Base-by-base conservation (phyloP, 306 rosid genomes). In the Spatholobus suberectus region DNA sequence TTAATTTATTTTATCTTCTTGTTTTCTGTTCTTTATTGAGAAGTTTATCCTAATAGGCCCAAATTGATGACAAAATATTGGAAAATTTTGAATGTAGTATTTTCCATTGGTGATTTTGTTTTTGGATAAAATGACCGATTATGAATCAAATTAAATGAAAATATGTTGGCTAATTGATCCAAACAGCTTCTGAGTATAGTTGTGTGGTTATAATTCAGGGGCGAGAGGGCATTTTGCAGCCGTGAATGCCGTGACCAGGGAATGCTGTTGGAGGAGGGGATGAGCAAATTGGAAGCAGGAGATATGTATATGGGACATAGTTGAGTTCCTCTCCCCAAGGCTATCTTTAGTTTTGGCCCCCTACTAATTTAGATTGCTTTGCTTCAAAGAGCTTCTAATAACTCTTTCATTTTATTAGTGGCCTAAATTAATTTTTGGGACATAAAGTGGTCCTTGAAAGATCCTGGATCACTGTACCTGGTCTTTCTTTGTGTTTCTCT, bases 211-310 rank as follows among this genome's bases (percentile, higher is more conserved):
- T 54, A 24, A 71, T 84, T 73, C 88, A 93, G 96, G 79, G 97
- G 94, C 13, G 96, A 93, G 62, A 86, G 78, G 77, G 97, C 94
- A 15, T 93, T 90, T 75, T 93, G 97, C 88, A 93, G 97, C 85
- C 70, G 73, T 54, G 91, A 91, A 27, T 93, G 97, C 83, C 90
- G 94, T 6, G 63, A 74, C 69, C 76, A 85, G 77, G 93, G 83
- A 75, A 91, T 93, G 82, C 8, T 86, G 72, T 23, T 89, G 73
- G 92, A 86, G 43, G 89, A 87, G 47, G 87, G 68, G 20, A 73
- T 70, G 68, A 80, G 79, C 3, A 70, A 78, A 37, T 11, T 79
- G 80, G 80, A 40, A 27, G 70, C 47, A 5, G 77, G 77, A 17
- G 72, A 80, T 20, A 51, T 26, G 41, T 17, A 20, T 40, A 75